phyloP scores from a whole-genome alignment of 2,329 filamentous ascomycete genomes.

The Neurospora sp. region DNA sequence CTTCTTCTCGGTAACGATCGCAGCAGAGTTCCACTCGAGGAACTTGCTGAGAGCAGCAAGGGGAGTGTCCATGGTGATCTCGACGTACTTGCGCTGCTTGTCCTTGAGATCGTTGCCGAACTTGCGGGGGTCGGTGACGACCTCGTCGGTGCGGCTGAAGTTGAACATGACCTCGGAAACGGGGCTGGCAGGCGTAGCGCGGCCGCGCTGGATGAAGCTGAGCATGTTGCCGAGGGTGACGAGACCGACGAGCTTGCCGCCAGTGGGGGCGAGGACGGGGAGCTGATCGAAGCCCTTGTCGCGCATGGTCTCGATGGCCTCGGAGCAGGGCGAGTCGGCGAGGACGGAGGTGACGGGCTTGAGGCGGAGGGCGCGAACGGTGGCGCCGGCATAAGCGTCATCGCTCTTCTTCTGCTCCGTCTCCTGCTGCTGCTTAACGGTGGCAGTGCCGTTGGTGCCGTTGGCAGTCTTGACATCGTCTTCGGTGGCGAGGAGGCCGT shows the following conservation, averaged over 20 bases:
- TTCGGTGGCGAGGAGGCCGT: constrained; percentile 65
- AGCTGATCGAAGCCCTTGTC: constrained; percentile 98
- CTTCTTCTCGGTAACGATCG: constrained; percentile 75
- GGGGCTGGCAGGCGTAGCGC: constrained; percentile 61
- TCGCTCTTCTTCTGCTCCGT: constrained; percentile 27
- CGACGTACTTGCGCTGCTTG: constrained; percentile 66
- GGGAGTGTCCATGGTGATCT: constrained; percentile 87
- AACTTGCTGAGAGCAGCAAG: constrained; percentile 79
- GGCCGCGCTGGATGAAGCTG: constrained; percentile 76
- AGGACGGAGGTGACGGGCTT: constrained; percentile 88
- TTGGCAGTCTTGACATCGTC: constrained; percentile 30
- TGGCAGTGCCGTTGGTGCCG: constrained; percentile 36
- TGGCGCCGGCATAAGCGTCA: constrained; percentile 69
- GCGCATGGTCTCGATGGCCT: constrained; percentile 95
- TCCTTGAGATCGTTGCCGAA: constrained; percentile 34
- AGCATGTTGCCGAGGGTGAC: constrained; percentile 93
- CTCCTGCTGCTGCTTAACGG: constrained; percentile 16
- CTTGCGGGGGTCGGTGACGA: constrained; percentile 77
- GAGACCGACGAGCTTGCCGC: constrained; percentile 71
- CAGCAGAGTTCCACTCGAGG: constrained; percentile 96
- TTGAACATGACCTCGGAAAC: constrained; percentile 95
- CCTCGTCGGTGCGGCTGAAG: constrained; percentile 77
- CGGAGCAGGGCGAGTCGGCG: constrained; percentile 60
- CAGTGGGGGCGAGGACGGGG: constrained; percentile 66
- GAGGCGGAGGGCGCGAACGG: constrained; percentile 71